These are phyloP conservation scores for Thielaviopsis populi DNA, from an alignment of 2,329 filamentous ascomycete genomes.

Conservation along the genomic window DNA sequence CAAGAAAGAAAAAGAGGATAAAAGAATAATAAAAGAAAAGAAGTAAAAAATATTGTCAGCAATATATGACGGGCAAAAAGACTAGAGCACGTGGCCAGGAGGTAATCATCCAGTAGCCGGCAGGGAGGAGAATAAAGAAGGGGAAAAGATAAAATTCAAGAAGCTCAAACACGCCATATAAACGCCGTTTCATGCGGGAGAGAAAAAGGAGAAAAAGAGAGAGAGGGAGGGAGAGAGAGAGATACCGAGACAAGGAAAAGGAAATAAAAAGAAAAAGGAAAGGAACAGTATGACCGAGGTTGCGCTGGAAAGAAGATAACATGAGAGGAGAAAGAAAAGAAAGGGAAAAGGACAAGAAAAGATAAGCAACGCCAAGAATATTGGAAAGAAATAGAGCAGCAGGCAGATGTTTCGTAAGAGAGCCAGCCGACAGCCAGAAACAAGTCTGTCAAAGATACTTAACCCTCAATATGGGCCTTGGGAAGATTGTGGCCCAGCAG, in stretches of 20 bases:
- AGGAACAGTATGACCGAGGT: not conserved
- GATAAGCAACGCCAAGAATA: not conserved
- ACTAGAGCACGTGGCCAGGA: not conserved
- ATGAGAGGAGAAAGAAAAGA: conserved; percentile 18
- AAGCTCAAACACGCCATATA: conserved; percentile 6
- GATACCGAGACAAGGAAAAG: not conserved
- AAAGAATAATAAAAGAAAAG: not conserved
- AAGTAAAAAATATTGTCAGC: not conserved
- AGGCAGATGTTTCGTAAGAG: not conserved
- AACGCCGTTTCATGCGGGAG: conserved; percentile 15
- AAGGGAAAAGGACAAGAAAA: conserved; percentile 6
- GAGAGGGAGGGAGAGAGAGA: no score
- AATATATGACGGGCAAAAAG: not conserved
- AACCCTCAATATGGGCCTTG: conserved; percentile 73
- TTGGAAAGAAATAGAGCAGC: not conserved
- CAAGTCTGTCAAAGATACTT: conserved; percentile 19
- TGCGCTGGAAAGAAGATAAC: conserved; percentile 17
- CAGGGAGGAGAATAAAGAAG: not conserved
- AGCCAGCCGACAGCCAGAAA: conserved; percentile 8
- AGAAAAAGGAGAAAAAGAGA: not conserved
- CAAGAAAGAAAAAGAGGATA: not conserved
- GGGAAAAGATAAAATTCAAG: not conserved
- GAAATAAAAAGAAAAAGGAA: not conserved
- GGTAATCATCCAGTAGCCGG: not conserved
- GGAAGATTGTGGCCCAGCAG: conserved; percentile 61